Evolutionary conservation across 495 filamentous ascomycete species (phyloP).

Genomic region (Aspergillus hancockii): DNA sequence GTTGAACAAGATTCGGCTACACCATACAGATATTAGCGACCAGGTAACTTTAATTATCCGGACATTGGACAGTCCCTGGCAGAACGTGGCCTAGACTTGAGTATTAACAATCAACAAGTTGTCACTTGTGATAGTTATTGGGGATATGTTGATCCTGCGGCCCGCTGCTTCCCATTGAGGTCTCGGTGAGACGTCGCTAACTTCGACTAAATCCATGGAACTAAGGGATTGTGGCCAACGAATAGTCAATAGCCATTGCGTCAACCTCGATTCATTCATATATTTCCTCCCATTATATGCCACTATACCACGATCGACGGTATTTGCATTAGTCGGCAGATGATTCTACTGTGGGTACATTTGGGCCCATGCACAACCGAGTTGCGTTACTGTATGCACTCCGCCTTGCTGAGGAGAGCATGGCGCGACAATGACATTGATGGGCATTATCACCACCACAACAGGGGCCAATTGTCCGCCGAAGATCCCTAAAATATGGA

Average conservation of each 20-base stretch:
- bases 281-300: background rate
- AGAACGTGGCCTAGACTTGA: background rate
- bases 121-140: background rate
- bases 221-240: background rate
- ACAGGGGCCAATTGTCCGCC: background rate
- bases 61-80: background rate
- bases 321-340: background rate
- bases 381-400: background rate
- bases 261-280: background rate
- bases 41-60: background rate
- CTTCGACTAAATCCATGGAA: background rate
- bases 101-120: background rate
- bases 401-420: background rate
- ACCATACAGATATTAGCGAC: background rate
- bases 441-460: background rate
- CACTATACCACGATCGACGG: slow-evolving; percentile 1
- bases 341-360: background rate
- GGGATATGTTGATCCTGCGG: background rate
- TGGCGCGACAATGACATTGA: background rate
- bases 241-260: background rate
- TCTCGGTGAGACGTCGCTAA: slow-evolving; percentile 1
- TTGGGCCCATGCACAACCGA: background rate
- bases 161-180: background rate
- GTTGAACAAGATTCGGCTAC: background rate
- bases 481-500: background rate